Evolutionary conservation across 805 yeast genomes (phyloP).

Genomic region (Barnettozyma sucrosica): DNA sequence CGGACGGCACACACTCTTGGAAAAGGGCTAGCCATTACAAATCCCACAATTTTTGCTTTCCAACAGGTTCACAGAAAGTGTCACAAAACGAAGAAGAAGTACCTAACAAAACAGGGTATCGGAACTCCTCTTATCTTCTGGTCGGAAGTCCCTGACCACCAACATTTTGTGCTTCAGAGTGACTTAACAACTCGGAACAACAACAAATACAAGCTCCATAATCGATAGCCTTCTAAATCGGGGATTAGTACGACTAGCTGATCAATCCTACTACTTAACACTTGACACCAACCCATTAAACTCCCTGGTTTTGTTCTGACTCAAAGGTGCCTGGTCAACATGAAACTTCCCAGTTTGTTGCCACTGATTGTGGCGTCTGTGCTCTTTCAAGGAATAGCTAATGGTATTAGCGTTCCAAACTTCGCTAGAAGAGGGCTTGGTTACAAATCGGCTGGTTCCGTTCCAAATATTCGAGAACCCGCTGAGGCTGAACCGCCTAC

Average conservation of each 20-base stretch:
- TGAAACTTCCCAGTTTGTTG: not conserved
- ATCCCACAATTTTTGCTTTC: not conserved
- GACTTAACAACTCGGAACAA: not conserved
- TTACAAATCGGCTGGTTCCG: not conserved
- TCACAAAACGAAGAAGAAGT: not conserved
- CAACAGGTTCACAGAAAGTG: not conserved
- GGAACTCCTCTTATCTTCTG: not conserved
- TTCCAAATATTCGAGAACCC: constrained; percentile 3
- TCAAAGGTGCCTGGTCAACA: no score
- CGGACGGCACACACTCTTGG: not conserved
- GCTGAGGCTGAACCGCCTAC: constrained; percentile 9
- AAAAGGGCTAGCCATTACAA: not conserved
- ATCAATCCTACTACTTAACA: no score
- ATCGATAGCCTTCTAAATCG: not conserved
- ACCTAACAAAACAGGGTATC: not conserved
- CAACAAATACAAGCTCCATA: not conserved
- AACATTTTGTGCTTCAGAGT: no score
- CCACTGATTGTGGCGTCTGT: not conserved
- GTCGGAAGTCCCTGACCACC: not conserved
- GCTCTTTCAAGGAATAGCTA: not conserved
- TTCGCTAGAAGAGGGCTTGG: not conserved
- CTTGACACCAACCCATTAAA: not conserved
- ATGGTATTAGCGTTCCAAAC: not conserved
- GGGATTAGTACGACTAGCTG: not conserved
- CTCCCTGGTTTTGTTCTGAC: no score